phyloP scores from a whole-genome alignment of 1,139 yeast genomes.

The Kluyveromyces sp. region DNA sequence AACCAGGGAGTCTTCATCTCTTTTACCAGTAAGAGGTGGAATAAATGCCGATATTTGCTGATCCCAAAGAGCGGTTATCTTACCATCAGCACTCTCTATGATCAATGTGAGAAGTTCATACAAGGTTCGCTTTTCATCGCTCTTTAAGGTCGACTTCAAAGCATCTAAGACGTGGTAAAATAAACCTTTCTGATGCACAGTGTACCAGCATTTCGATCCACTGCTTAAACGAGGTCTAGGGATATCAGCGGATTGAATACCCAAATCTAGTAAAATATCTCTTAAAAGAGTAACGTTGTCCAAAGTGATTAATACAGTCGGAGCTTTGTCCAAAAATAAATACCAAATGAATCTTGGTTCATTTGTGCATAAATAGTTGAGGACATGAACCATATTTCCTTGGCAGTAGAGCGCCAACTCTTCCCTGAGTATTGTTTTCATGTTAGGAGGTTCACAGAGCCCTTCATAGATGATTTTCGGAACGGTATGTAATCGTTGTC shows the following conservation, averaged over 20 bases:
- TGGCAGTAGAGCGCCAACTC: neutral
- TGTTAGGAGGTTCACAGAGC: neutral
- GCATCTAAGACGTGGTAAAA: neutral
- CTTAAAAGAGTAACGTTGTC: neutral
- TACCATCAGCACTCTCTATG: neutral
- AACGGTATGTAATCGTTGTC: neutral
- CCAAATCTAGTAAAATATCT: neutral
- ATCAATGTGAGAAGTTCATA: neutral
- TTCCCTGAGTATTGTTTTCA: neutral
- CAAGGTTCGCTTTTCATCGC: neutral
- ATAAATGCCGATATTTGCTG: neutral
- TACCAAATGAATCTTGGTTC: neutral
- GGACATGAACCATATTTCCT: no score
- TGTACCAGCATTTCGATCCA: neutral
- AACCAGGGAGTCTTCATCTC: neutral
- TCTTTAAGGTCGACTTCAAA: neutral
- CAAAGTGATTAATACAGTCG: neutral
- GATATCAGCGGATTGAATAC: neutral
- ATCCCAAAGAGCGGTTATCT: neutral
- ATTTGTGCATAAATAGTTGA: neutral
- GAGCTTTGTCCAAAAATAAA: neutral
- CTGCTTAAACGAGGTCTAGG: neutral
- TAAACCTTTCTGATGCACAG: neutral
- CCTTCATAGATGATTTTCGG: neutral
- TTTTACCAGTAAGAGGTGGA: neutral